A percentile compares a stretch with the other conserved stretches of the same genome.
Conservation (phyloP, 371 early-diverging fungal genomes). For the Saksenaea oblongispora region DNA sequence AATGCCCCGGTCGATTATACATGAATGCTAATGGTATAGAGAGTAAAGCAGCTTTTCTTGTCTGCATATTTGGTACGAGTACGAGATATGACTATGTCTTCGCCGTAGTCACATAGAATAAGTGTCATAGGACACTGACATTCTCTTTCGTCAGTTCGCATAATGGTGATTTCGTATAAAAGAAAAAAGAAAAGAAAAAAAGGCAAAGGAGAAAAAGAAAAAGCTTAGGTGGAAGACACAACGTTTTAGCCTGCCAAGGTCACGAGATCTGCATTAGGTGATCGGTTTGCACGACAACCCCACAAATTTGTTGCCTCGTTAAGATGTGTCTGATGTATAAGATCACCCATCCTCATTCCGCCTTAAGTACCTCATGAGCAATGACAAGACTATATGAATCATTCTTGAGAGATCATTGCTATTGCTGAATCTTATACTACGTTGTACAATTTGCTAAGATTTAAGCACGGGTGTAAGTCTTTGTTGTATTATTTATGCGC, state of each 20-base stretch:
- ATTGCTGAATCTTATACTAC: no score
- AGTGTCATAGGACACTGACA: neutral
- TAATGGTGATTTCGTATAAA: neutral
- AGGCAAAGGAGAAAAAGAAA: neutral
- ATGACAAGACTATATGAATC: no score
- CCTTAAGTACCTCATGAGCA: no score
- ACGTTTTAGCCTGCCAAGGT: neutral
- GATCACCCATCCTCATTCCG: no score
- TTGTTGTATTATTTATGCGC: no score
- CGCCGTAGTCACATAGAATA: neutral
- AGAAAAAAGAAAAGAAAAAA: neutral
- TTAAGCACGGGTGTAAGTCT: no score
- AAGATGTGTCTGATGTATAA: no score
- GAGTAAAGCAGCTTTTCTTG: conserved; percentile 9
- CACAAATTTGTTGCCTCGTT: no score
- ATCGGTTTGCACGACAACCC: no score
- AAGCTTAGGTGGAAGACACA: neutral
- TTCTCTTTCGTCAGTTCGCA: neutral
- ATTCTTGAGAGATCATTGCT: no score
- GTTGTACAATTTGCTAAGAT: no score
- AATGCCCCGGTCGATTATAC: neutral
- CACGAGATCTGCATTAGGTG: neutral
- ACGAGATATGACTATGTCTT: neutral
- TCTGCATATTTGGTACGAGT: neutral
- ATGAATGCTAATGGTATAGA: conserved; percentile 25